These are phyloP conservation scores for Dacryopinax spathularia DNA, from an alignment of 768 basidiomycete species.

Conservation along the genomic window DNA sequence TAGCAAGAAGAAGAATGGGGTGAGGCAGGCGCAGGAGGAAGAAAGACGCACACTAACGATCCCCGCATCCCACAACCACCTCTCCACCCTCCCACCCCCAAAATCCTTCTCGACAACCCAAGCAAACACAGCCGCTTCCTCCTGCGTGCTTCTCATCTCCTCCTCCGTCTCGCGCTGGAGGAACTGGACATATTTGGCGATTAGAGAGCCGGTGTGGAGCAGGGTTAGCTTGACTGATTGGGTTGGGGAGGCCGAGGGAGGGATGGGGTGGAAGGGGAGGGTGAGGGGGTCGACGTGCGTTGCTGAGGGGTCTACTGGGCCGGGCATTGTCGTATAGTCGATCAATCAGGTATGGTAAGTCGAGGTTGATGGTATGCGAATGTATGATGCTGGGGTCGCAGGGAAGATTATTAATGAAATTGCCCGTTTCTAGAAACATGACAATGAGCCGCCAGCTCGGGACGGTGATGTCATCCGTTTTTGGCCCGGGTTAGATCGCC, in stretches of 20 bases:
- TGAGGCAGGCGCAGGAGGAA: not conserved
- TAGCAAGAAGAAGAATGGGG: not conserved
- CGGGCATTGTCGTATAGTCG: not conserved
- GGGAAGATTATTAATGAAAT: no score
- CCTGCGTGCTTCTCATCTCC: constrained; percentile 9
- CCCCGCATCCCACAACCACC: constrained; percentile 15
- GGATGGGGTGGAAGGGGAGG: constrained; percentile 5
- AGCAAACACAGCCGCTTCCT: constrained; percentile 8
- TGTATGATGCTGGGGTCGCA: no score
- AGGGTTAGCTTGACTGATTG: constrained; percentile 11
- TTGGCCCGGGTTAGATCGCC: no score
- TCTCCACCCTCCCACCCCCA: constrained; percentile 7
- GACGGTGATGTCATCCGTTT: no score
- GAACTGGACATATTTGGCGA: constrained; percentile 5
- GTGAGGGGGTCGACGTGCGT: not conserved
- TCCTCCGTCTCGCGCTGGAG: constrained; percentile 2
- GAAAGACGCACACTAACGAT: constrained; percentile 10
- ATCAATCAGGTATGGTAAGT: no score
- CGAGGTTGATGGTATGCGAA: no score
- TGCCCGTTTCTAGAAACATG: no score
- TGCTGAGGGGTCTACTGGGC: no score
- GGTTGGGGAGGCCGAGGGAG: constrained; percentile 3
- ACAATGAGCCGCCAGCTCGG: no score
- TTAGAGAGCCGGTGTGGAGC: constrained; percentile 11
- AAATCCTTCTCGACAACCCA: constrained; percentile 14